Conservation (phyloP, 2,329 filamentous ascomycete genomes). For the Claviceps citrina region DNA sequence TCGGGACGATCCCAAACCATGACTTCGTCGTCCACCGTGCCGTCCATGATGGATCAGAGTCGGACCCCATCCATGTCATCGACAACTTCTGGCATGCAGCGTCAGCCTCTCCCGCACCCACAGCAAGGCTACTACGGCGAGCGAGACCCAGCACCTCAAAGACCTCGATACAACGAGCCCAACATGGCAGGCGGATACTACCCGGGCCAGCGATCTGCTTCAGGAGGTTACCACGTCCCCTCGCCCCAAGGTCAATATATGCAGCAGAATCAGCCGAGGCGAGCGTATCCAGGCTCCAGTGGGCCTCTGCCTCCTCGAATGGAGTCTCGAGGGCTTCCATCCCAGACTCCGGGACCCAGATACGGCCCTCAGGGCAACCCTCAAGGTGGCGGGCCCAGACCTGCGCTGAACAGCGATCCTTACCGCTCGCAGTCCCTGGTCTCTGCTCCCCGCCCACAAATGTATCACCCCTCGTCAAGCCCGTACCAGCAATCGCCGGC, state of each 20-base stretch:
- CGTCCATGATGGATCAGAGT: conserved; percentile 38
- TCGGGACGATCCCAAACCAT: conserved; percentile 89
- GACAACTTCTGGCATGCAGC: conserved; percentile 36
- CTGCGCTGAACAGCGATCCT: conserved; percentile 68
- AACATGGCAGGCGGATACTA: conserved; percentile 37
- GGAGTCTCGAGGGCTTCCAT: conserved; percentile 40
- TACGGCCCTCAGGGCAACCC: conserved; percentile 44
- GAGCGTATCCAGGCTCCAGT: conserved; percentile 28
- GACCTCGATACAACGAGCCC: conserved; percentile 19
- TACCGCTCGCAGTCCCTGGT: conserved; percentile 92
- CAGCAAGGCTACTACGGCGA: conserved; percentile 25
- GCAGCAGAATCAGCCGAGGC: conserved; percentile 28
- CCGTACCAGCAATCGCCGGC: conserved; percentile 51
- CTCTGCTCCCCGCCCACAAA: conserved; percentile 54
- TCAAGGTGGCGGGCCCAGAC: conserved; percentile 43
- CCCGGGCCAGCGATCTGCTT: conserved; percentile 35
- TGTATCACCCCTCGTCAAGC: conserved; percentile 50
- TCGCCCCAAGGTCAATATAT: conserved; percentile 30
- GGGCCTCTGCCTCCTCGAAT: conserved; percentile 46
- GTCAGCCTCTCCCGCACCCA: conserved; percentile 45
- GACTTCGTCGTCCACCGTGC: conserved; percentile 57
- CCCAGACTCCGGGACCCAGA: conserved; percentile 23
- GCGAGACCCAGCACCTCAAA: conserved; percentile 13
- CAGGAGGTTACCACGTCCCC: conserved; percentile 28
- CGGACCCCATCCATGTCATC: conserved; percentile 69